Conservation (phyloP, 257 asterid genomes). For the Mentha longifolia region DNA sequence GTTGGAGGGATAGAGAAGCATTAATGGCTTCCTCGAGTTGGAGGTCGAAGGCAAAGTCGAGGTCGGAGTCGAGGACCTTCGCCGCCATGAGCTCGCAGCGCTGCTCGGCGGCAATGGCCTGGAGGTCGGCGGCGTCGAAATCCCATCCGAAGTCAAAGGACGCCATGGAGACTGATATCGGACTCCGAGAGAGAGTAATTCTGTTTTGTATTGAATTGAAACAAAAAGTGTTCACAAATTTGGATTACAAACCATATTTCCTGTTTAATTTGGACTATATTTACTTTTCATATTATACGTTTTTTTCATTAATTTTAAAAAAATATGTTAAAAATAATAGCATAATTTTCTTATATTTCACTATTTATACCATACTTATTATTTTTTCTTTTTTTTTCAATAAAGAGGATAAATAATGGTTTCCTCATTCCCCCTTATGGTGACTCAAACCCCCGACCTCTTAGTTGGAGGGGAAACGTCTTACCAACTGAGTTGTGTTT, state of each 20-base stretch:
- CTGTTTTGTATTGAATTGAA: neutral
- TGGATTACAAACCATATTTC: neutral
- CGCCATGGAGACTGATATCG: conserved; percentile 34
- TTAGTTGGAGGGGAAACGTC: too few relatives aligned
- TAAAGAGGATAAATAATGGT: too few relatives aligned
- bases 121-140: conserved; percentile 47
- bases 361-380: too few relatives aligned
- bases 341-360: too few relatives aligned
- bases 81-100: conserved; percentile 61
- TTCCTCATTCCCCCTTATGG: too few relatives aligned
- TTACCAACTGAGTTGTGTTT: too few relatives aligned
- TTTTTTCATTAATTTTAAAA: too few relatives aligned
- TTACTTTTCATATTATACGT: too few relatives aligned
- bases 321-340: too few relatives aligned
- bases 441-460: too few relatives aligned
- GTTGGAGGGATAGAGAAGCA: conserved; percentile 52
- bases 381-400: too few relatives aligned
- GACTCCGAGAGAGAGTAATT: neutral
- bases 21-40: conserved; percentile 70
- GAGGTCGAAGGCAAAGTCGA: conserved; percentile 71
- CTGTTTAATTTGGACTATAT: too few relatives aligned
- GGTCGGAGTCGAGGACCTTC: conserved; percentile 56
- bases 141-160: conserved; percentile 7
- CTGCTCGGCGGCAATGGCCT: conserved; percentile 53
- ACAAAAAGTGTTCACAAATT: neutral